Conservation (phyloP, 305 asterid genomes). For the Rubia tinctorum region DNA sequence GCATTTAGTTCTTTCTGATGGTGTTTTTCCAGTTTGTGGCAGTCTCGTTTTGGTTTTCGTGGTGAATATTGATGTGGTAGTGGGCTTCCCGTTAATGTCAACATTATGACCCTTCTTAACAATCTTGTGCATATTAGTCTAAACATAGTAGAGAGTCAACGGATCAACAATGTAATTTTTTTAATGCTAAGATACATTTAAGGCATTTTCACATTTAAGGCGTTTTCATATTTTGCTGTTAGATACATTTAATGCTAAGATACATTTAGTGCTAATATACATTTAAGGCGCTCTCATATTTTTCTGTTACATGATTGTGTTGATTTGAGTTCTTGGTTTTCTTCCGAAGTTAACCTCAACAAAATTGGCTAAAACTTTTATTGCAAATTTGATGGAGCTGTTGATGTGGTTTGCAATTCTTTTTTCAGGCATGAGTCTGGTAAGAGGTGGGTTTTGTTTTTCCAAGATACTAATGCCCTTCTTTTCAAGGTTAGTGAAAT, state of each 20-base stretch:
- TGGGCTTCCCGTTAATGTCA: background rate
- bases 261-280: background rate
- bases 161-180: background rate
- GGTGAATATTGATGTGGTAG: background rate
- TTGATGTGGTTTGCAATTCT: background rate
- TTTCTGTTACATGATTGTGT: background rate
- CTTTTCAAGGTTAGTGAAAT: slow-evolving; percentile 72
- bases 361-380: background rate
- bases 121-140: background rate
- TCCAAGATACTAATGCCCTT: slow-evolving; percentile 98
- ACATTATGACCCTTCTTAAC: background rate
- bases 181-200: background rate
- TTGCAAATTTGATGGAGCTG: background rate
- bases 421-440: slow-evolving; percentile 76
- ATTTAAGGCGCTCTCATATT: background rate
- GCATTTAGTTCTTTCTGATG: slow-evolving; percentile 11
- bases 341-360: background rate
- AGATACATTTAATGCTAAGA: background rate
- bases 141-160: background rate
- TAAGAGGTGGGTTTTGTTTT: slow-evolving; percentile 90
- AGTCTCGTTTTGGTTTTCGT: slow-evolving; percentile 1
- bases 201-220: background rate
- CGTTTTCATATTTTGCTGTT: background rate
- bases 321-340: background rate
- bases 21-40: background rate